phyloP scores from a whole-genome alignment of 352 stramenopile species.

The Phytopythium litorale region DNA sequence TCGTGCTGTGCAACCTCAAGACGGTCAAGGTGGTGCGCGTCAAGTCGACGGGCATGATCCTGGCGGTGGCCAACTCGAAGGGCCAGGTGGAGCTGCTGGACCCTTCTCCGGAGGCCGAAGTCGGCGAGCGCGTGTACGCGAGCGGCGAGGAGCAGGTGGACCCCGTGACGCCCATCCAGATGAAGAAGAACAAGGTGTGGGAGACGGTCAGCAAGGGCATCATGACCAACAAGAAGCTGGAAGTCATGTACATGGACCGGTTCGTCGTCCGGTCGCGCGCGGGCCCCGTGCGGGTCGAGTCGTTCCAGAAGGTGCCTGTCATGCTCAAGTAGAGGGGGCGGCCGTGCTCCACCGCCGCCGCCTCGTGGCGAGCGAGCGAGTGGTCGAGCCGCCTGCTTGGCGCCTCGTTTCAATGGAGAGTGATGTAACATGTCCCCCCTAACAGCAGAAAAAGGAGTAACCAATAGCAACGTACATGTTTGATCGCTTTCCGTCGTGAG shows the following conservation, averaged over 20 bases:
- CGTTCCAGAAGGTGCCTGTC: constrained; percentile 47
- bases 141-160: constrained; percentile 65
- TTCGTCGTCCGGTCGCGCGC: constrained; percentile 50
- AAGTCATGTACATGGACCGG: constrained; percentile 67
- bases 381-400: background rate
- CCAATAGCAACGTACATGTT: constrained; percentile 5
- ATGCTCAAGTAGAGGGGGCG: constrained; percentile 20
- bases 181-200: constrained; percentile 88
- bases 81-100: constrained; percentile 62
- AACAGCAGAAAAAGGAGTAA: constrained; percentile 3
- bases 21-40: constrained; percentile 62
- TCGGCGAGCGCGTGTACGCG: constrained; percentile 71
- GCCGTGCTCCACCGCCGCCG: background rate
- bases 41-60: constrained; percentile 64
- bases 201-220: constrained; percentile 69
- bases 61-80: constrained; percentile 47
- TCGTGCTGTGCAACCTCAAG: constrained; percentile 78
- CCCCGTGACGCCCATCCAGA: constrained; percentile 71
- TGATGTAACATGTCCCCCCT: constrained; percentile 3
- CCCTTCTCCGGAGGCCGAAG: constrained; percentile 49
- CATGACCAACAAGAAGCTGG: constrained; percentile 73
- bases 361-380: background rate
- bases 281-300: constrained; percentile 56
- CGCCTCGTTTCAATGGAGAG: constrained; percentile 1
- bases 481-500: background rate